Evolutionary conservation across 139 green algal species (phyloP).

Genomic region (Picochlorum costavermella): DNA sequence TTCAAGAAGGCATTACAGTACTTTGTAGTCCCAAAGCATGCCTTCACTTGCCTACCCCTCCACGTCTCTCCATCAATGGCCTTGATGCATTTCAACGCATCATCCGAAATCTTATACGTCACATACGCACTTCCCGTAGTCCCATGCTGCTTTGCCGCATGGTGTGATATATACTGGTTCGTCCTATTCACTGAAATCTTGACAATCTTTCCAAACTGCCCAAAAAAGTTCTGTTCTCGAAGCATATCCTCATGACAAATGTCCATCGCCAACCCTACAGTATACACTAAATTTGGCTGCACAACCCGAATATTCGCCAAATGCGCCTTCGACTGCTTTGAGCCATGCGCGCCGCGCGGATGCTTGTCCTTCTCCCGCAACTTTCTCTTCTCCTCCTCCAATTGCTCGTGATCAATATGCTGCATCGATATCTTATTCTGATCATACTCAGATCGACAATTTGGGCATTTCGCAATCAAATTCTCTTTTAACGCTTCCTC

Average conservation of each 20-base stretch:
- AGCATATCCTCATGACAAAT: slow-evolving; percentile 74
- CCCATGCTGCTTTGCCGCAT: slow-evolving; percentile 31
- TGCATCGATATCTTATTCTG: slow-evolving; percentile 63
- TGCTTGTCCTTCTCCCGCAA: slow-evolving; percentile 32
- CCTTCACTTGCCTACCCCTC: slow-evolving; percentile 59
- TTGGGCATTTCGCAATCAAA: slow-evolving; percentile 60
- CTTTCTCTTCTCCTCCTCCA: slow-evolving; percentile 38
- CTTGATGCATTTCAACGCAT: slow-evolving; percentile 78
- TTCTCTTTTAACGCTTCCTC: slow-evolving; percentile 68
- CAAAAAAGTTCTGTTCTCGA: slow-evolving; percentile 62
- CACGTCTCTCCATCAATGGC: slow-evolving; percentile 60
- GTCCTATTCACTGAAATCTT: slow-evolving; percentile 70
- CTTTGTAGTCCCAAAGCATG: slow-evolving; percentile 94
- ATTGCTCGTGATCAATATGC: slow-evolving; percentile 28
- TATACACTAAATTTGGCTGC: slow-evolving; percentile 88
- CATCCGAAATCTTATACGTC: slow-evolving; percentile 59
- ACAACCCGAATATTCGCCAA: slow-evolving; percentile 79
- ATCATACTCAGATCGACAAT: slow-evolving; percentile 72
- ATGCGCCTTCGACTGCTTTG: neutral
- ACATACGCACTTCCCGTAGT: slow-evolving; percentile 75
- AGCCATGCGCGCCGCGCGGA: slow-evolving; percentile 7
- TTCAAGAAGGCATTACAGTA: slow-evolving; percentile 93
- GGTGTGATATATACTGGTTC: slow-evolving; percentile 20
- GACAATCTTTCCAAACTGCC: slow-evolving; percentile 61
- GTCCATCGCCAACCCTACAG: slow-evolving; percentile 68